Conservation (phyloP, 306 rosid species). For the Corylus heterophylla region DNA sequence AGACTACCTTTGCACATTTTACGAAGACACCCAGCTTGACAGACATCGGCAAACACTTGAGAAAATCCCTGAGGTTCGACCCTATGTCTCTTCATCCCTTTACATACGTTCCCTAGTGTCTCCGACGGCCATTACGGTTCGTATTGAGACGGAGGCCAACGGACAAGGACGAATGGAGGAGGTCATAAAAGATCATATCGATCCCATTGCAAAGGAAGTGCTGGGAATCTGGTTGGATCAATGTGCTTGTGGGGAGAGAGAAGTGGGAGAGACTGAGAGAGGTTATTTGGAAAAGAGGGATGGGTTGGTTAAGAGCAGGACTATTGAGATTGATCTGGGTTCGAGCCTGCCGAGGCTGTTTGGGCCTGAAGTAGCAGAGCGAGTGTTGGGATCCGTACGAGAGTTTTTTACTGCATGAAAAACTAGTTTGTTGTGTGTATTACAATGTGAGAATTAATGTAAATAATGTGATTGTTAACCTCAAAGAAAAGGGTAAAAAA, state of each 20-base stretch:
- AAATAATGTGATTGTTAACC: not conserved
- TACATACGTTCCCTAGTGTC: slow-evolving; percentile 56
- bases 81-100: slow-evolving; percentile 65
- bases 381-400: slow-evolving; percentile 48
- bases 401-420: slow-evolving; percentile 37
- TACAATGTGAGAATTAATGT: not conserved
- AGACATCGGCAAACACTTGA: slow-evolving; percentile 48
- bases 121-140: slow-evolving; percentile 54
- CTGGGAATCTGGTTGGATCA: slow-evolving; percentile 72
- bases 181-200: slow-evolving; percentile 50
- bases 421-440: slow-evolving; percentile 5
- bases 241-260: slow-evolving; percentile 61
- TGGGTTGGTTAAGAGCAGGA: slow-evolving; percentile 55
- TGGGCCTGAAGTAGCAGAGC: slow-evolving; percentile 59
- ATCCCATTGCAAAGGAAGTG: slow-evolving; percentile 61
- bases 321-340: slow-evolving; percentile 70
- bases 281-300: slow-evolving; percentile 60
- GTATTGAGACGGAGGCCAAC: slow-evolving; percentile 38
- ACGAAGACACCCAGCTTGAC: slow-evolving; percentile 71
- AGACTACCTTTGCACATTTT: slow-evolving; percentile 68
- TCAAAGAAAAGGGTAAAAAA: not conserved
- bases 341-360: slow-evolving; percentile 75
- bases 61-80: slow-evolving; percentile 58
- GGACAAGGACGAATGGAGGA: slow-evolving; percentile 59
- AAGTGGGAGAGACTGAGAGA: slow-evolving; percentile 61